A percentile compares a stretch with the other conserved stretches of the same genome.
Conservation (phyloP, 192 early-diverging fungal species). For the Spinellus fusiger region DNA sequence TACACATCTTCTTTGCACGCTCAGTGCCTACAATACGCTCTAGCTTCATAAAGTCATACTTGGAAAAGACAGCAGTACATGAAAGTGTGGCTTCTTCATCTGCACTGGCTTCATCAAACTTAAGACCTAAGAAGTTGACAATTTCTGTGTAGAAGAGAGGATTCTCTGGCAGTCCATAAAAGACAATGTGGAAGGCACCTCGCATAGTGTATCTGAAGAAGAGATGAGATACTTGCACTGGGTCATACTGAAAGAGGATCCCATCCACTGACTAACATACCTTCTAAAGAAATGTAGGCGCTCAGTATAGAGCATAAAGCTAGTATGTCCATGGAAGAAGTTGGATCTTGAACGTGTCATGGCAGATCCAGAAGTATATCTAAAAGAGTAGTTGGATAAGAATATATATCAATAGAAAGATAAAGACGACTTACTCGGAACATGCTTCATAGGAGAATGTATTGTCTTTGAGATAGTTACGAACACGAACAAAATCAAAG, state of each 20-base stretch:
- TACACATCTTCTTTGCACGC: constrained; percentile 66
- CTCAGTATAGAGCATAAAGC: constrained; percentile 85
- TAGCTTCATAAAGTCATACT: constrained; percentile 80
- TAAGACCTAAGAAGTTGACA: constrained; percentile 66
- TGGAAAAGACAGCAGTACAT: constrained; percentile 66
- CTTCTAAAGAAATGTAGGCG: constrained; percentile 94
- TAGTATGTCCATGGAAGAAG: constrained; percentile 76
- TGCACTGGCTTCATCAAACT: constrained; percentile 34
- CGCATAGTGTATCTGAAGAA: constrained; percentile 68
- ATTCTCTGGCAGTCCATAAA: constrained; percentile 86
- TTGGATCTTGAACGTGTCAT: constrained; percentile 68
- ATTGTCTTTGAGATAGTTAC: constrained; percentile 81
- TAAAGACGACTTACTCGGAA: constrained; percentile 64
- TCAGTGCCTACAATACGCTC: constrained; percentile 85
- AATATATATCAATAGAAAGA: neutral
- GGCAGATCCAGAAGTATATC: constrained; percentile 75
- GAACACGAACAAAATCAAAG: constrained; percentile 92
- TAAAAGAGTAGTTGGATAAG: constrained; percentile 14
- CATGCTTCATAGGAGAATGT: constrained; percentile 71
- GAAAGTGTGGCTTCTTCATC: constrained; percentile 50
- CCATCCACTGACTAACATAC: too few species aligned
- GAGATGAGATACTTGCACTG: too few species aligned
- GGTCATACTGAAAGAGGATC: too few species aligned
- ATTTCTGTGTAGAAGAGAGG: constrained; percentile 86
- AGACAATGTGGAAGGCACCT: constrained; percentile 79